Base-by-base conservation (phyloP, 331 rosid species). In the Quercus lobata region DNA sequence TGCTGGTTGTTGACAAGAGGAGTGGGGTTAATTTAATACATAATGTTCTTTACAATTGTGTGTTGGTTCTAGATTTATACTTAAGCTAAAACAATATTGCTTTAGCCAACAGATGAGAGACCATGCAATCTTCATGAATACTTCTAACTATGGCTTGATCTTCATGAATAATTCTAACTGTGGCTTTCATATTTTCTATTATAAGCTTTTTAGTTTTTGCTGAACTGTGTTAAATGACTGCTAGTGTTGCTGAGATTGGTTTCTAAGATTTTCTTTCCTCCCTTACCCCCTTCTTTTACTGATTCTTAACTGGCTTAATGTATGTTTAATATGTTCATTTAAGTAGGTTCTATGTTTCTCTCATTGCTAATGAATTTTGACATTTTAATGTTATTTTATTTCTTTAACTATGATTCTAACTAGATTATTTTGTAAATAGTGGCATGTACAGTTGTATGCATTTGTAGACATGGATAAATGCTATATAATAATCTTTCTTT, bases 1-100 rank as follows among this genome's bases (percentile, higher is more conserved):
- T 96, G 87, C 97, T 97, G 3, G 85, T 93, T 86, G 88, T 93
- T 86, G 99, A 96, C 76, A 73, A 94, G 85, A 93, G 99, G 88
- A 96, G 98, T 77, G 94, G 98, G 77, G 86, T 96, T 89, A 93
- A 87, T 81, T 69, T 93, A 85, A 93, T 96, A 79, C 98, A 85
- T 71, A 93, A 93, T 73, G 94, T 91, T 76, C 86, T 96, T 62
- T 90, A 89, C 73, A 96, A 91, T 83, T 88, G 84, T 84, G 93
- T 97, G 98, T 96, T 87, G 87, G 96, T 53, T 78, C 82, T 49
- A 72, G 68, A 55, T 30, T 66, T 73, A 66, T 21, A 7, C 17
- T 62, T 72, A 46, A 25, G 49, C 37, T 71, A 62, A 76, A 73
- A 18, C 8, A 8, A 17, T 66, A 17, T 32, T 18, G 4, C 49